Conservation (phyloP, 129 eudicot species). For the Helianthus annuus region DNA sequence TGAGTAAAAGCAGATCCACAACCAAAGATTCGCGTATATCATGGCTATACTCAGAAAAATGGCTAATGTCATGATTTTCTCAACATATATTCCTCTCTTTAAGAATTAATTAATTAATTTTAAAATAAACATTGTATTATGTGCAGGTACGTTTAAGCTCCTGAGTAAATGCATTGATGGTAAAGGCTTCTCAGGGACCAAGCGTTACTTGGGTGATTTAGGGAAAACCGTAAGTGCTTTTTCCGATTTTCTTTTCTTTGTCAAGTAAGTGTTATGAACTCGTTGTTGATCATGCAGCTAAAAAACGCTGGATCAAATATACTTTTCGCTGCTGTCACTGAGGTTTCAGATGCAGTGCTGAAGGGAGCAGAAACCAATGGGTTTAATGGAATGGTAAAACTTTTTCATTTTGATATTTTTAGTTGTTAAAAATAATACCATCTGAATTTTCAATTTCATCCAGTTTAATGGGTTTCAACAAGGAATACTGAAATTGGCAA, state of each 20-base stretch:
- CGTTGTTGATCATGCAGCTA: slow-evolving; percentile 57
- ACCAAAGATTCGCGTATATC: neutral
- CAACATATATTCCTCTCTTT: neutral
- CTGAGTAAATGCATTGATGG: slow-evolving; percentile 81
- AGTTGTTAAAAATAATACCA: neutral
- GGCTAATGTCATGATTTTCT: neutral
- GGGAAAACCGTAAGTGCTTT: slow-evolving; percentile 81
- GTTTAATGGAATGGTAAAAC: slow-evolving; percentile 75
- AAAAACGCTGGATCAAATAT: slow-evolving; percentile 90
- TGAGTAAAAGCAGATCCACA: neutral
- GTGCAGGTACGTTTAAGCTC: slow-evolving; percentile 88
- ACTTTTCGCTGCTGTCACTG: slow-evolving; percentile 86
- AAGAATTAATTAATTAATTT: neutral
- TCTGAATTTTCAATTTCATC: neutral
- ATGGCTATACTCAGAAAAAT: slow-evolving; percentile 1
- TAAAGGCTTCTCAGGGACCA: slow-evolving; percentile 94
- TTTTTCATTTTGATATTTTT: slow-evolving; percentile 12
- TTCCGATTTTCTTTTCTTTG: neutral
- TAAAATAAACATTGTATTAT: neutral
- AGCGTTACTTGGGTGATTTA: slow-evolving; percentile 93
- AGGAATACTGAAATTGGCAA: slow-evolving; percentile 88
- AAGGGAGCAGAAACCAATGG: slow-evolving; percentile 97
- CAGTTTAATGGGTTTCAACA: slow-evolving; percentile 90
- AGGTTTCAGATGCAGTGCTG: slow-evolving; percentile 87
- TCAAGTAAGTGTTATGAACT: slow-evolving; percentile 17